Percentiles rank a stretch among this genome's conserved stretches.
These are phyloP conservation scores for Carex myosuroides DNA, from an alignment of 176 grass and related monocot genomes.

Conservation along the genomic window DNA sequence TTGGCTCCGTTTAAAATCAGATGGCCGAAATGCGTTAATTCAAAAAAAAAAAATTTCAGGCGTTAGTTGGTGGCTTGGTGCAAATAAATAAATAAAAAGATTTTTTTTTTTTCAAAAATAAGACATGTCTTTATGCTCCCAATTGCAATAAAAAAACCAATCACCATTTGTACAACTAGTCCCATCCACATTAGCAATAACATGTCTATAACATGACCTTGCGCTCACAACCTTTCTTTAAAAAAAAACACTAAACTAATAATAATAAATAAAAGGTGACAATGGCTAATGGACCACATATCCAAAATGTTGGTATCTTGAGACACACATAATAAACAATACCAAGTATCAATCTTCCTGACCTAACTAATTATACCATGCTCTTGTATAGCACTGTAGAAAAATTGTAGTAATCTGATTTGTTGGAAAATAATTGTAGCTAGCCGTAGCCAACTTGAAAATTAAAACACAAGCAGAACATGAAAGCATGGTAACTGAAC, in stretches of 20 bases:
- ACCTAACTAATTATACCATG: background rate
- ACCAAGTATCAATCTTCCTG: background rate
- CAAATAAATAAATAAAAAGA: background rate
- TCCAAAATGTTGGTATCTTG: background rate
- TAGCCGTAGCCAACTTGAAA: background rate
- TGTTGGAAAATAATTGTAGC: background rate
- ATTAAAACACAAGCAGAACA: background rate
- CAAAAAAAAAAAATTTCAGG: background rate
- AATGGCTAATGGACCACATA: conserved; percentile 5
- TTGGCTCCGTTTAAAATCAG: too few species aligned
- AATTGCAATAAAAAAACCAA: background rate
- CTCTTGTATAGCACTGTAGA: background rate
- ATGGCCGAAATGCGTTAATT: too few species aligned
- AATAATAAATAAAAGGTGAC: background rate
- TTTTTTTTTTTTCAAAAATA: background rate
- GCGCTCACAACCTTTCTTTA: background rate
- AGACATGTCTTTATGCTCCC: background rate
- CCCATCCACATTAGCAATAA: background rate
- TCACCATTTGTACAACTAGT: conserved; percentile 2
- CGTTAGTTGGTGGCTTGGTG: background rate
- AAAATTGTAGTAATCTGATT: background rate
- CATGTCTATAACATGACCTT: background rate
- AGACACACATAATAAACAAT: conserved; percentile 14
- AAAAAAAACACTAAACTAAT: background rate
- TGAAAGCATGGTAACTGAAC: background rate